Evolutionary conservation across 2,329 filamentous ascomycete species (phyloP).

Genomic region (Claviceps humidiphila): DNA sequence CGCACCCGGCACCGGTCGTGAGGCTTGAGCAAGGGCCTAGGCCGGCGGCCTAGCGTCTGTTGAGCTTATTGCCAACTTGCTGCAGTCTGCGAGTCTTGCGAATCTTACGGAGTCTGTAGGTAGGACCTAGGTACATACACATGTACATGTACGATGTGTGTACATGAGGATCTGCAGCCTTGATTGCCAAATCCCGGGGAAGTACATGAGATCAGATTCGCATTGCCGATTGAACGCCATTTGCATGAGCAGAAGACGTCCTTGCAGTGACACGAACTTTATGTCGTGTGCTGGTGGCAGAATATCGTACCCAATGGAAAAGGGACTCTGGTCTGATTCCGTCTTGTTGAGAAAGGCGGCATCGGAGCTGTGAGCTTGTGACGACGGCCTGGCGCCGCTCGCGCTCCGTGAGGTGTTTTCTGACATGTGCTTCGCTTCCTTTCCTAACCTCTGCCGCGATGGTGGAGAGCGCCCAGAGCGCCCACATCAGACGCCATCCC

Average conservation of each 20-base stretch:
- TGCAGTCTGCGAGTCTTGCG: too few species aligned
- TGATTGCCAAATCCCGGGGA: constrained; percentile 5
- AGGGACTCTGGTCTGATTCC: not conserved
- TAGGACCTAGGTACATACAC: not conserved
- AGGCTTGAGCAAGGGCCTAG: constrained; percentile 1
- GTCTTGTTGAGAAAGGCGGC: constrained; percentile 1
- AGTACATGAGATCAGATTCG: constrained; percentile 1
- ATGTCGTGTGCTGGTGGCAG: not conserved
- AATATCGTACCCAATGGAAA: not conserved
- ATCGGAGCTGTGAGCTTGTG: not conserved
- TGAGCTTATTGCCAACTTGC: constrained; percentile 5
- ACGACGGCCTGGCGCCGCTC: not conserved
- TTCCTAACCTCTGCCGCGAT: not conserved
- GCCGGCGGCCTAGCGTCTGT: not conserved
- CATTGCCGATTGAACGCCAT: constrained; percentile 4
- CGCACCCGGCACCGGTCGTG: constrained; percentile 3
- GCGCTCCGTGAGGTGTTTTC: constrained; percentile 10
- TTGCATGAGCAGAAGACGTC: not conserved
- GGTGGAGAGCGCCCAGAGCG: not conserved
- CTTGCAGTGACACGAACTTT: not conserved
- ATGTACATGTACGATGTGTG: too few species aligned
- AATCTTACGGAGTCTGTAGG: not conserved
- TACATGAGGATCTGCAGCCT: constrained; percentile 7
- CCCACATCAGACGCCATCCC: not conserved
- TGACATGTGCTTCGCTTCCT: constrained; percentile 11